Evolutionary conservation across 2,329 filamentous ascomycete genomes (phyloP).

Genomic region (Aspergillus uvarum): DNA sequence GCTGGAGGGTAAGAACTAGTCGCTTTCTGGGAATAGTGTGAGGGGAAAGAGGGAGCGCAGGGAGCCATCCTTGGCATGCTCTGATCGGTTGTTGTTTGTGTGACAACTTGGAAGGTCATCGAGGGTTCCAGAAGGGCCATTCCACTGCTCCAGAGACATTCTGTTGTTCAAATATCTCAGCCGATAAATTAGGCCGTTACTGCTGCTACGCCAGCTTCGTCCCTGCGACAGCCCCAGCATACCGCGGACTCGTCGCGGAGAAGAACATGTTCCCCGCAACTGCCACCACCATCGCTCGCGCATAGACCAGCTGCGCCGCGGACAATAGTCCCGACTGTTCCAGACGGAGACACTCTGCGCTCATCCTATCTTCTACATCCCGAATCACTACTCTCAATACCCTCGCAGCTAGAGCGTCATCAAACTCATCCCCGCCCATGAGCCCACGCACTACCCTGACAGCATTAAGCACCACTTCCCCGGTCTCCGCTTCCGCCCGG

Average conservation of each 20-base stretch:
- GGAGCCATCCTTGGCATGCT: neutral
- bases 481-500: neutral
- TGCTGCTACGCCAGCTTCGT: slow-evolving; percentile 3
- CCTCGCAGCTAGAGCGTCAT: slow-evolving; percentile 1
- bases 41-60: neutral
- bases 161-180: too few relatives aligned
- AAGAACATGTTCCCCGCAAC: slow-evolving; percentile 19
- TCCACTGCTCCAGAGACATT: too few relatives aligned
- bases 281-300: slow-evolving; percentile 8
- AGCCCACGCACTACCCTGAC: slow-evolving; percentile 12
- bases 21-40: neutral
- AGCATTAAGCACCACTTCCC: slow-evolving; percentile 11
- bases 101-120: neutral
- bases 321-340: neutral
- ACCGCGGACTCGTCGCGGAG: slow-evolving; percentile 17
- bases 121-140: neutral
- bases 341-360: slow-evolving; percentile 11
- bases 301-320: slow-evolving; percentile 5
- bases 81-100: neutral
- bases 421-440: neutral
- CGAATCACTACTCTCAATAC: slow-evolving; percentile 8
- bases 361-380: slow-evolving; percentile 13
- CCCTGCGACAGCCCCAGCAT: slow-evolving; percentile 11
- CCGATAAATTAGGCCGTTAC: too few relatives aligned
- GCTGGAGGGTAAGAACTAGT: neutral